Base-by-base conservation (phyloP, 257 asterid species). In the Eustoma russellianum region DNA sequence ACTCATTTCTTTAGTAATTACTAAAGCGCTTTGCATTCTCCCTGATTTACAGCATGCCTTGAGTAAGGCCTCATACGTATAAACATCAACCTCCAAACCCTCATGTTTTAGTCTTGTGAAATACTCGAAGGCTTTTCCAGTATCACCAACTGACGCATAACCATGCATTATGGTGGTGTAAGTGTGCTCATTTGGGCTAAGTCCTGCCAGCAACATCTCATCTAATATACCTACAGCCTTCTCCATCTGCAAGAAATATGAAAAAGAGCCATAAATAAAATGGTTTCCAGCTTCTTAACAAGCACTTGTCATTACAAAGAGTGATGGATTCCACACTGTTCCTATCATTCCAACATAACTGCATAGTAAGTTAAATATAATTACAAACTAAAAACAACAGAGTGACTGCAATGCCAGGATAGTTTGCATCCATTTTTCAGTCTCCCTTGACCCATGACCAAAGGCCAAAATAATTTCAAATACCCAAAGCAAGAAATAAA, bases 11-110 rank as follows among this genome's bases (percentile, higher is more conserved):
- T 85, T 81, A 8, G 99, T 92, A 57, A 92, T 94, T 28, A 94
- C 97, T 79, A 92, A 73, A 76, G 99, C 99, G 71, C 99, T 88
- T 68, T 92, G 99, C 97, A 92, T 92, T 80, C 99, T 83, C 74
- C 99, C 99, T 41, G 99, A 52, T 77, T 92, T 92, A 66, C 99
- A 92, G 59, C 97, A 92, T 43, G 99, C 95, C 87, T 88, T 88
- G 72, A 92, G 99, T 59, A 92, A 78, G 47, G 99, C 99, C 79
- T 88, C 97, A 3, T 85, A 92, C 1, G 86, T 78, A 48, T 72
- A 92, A 44, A 88, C 92, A 56, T 92, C 99, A 41, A 92, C 83
- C 73, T 85, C 85, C 47, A 92, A 84, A 41, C 97, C 99, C 64
- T 88, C 99, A 6, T 60, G 74, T 70, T 88, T 88, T 9, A 85